phyloP scores from a whole-genome alignment of 2,329 filamentous ascomycete species.

The Albifimbria verrucaria region DNA sequence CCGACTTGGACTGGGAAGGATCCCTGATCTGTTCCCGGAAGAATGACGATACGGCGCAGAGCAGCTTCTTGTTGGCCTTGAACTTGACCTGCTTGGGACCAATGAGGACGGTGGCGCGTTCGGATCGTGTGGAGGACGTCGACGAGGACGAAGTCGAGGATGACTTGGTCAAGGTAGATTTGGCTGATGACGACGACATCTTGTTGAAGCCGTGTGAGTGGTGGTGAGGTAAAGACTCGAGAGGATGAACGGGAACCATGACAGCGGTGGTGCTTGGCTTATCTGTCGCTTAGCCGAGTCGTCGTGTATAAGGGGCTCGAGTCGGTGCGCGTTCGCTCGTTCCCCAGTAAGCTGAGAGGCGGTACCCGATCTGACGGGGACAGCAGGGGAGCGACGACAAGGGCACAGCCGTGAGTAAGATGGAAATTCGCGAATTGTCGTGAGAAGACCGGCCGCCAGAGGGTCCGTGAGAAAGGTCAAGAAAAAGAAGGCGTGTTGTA shows the following conservation, averaged over 20 bases:
- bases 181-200: conserved; percentile 8
- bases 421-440: too few species aligned
- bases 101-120: conserved; percentile 35
- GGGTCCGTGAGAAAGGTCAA: too few species aligned
- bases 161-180: not conserved
- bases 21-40: conserved; percentile 45
- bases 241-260: not conserved
- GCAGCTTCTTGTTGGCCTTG: conserved; percentile 39
- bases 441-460: too few species aligned
- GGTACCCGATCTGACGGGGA: not conserved
- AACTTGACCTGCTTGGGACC: conserved; percentile 39
- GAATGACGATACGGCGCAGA: conserved; percentile 44
- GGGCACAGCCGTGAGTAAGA: too few species aligned
- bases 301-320: not conserved
- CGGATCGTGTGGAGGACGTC: conserved; percentile 6
- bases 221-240: not conserved
- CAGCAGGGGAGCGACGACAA: not conserved
- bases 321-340: not conserved
- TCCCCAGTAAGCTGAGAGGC: not conserved
- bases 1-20: conserved; percentile 19
- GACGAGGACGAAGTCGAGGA: not conserved
- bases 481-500: too few species aligned
- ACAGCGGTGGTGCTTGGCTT: not conserved
- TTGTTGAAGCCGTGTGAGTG: conserved; percentile 13
- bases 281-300: not conserved